Base-by-base conservation (phyloP, 352 stramenopile species). In the Pythium aristosporum region DNA sequence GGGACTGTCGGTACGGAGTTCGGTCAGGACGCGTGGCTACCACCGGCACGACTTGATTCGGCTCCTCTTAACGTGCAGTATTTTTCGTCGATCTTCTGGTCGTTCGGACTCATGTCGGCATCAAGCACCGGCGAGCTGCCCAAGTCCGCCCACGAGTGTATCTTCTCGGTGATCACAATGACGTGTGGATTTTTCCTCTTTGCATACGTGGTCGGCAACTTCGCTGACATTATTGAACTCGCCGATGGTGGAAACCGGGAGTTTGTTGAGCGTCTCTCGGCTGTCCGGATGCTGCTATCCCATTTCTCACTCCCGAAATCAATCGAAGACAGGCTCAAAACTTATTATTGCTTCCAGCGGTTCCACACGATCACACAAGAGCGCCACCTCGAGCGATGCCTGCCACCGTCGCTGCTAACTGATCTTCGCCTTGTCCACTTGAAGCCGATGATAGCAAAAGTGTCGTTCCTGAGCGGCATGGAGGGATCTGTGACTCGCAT, bases 361-460 rank as follows among this genome's bases (percentile, higher is more conserved):
- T 92, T 79, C 51, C 83, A 90, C 48, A 82, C 80, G 5, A 92
- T 92, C 56, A 88, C 82, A 0, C 76, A 92, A 60, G 83, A 92
- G 57, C 67, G 87, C 52, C 50, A 85, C 2, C 66, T 92, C 0
- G 79, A 85, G 51, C 71, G 76, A n/a, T 88, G 76, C 25, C 62
- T 92, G 2, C 81, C 83, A 7, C 81, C 81, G 7, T 90, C 83
- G 20, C 52, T 92, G 32, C 58, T 92, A 1, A 83, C 79, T 0
- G 83, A 92, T 52, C 88, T 89, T 25, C 74, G 81, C 13, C 76
- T 89, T 68, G 71, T 92, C 0, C 76, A 89, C 23, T 50, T 92
- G 21, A 67, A 85, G 51, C 76, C 81, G 4, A 90, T 92, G 81
- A 85, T 90, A 28, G 62, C 72, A 16, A 89, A 90, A 32, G 81